Evolutionary conservation across 805 yeast genomes (phyloP), one percentile per base, ranked within the genome.

Genomic region (Saccharomycopsis fodiens): DNA sequence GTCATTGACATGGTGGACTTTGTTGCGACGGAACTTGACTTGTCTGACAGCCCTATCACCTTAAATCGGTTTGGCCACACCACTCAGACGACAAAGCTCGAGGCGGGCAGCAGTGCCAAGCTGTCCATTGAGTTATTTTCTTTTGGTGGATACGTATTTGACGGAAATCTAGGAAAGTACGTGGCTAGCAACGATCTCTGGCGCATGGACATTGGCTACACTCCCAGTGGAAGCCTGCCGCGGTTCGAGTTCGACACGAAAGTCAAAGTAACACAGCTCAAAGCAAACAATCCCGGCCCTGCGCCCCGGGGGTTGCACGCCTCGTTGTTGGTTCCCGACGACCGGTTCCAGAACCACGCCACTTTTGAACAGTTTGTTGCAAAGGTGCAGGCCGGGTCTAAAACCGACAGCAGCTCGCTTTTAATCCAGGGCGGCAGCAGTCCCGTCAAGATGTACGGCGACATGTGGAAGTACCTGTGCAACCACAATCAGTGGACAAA

Each of bases 1-100:
- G 62, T 82, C n/a, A 62, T 83, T 25, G 87, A 84, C 59, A 62
- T 67, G 0, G 53, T 64, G 6, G 68, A 76, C 0, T 25, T 25
- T 10, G 29, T 25, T 7, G 29, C 10, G 6, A n/a, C n/a, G n/a
- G n/a, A n/a, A n/a, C 20, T 50, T 16, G 32, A 39, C 12, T 25
- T 50, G 12, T 22, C 41, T 4, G 34, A 48, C 23, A 44, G 31
- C 8, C 43, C 46, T 6, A 40, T 39, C 15, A 42, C 34, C 6
- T 30, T 50, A n/a, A 48, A 35, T 12, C 27, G 50, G 34, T 50
- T 50, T 44, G 53, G 44, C 3, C 53, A 50, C 27, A 17, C 44
- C 13, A 30, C 35, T 2, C 43, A 42, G 7, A 41, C 25, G 30
- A 34, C 4, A n/a, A 13, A 36, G 15, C 36, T 32, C 36, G 20